Evolutionary conservation across 257 asterid species (phyloP).

Genomic region (Nicotiana sylvestris): DNA sequence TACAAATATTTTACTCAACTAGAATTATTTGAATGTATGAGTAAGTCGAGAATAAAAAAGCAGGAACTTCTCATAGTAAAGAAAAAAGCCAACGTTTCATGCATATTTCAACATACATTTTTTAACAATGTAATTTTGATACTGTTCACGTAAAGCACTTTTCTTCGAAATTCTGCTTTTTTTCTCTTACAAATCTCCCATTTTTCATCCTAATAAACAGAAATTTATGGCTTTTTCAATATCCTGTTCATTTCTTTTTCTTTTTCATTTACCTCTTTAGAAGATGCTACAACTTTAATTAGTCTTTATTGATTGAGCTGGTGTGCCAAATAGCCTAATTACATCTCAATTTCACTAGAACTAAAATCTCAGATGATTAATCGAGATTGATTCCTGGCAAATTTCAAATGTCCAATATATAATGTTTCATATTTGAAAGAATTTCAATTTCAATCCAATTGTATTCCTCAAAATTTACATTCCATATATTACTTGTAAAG

Average conservation of each 20-base stretch:
- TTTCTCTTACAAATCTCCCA: not conserved
- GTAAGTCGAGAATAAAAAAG: too few species aligned
- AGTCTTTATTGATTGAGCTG: not conserved
- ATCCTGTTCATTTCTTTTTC: not conserved
- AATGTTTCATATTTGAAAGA: not conserved
- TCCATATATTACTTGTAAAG: not conserved
- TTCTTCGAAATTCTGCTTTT: not conserved
- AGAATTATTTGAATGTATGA: too few species aligned
- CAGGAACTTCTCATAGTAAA: too few species aligned
- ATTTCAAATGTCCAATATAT: too few species aligned
- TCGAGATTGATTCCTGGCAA: too few species aligned
- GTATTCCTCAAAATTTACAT: not conserved
- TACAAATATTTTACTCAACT: not conserved
- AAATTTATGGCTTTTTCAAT: too few species aligned
- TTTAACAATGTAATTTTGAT: not conserved
- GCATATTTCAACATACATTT: too few species aligned
- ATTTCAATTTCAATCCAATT: not conserved
- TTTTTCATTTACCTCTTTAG: too few species aligned
- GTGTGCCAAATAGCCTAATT: not conserved
- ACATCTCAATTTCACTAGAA: not conserved
- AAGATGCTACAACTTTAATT: too few species aligned
- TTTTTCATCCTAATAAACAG: too few species aligned
- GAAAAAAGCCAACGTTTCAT: too few species aligned
- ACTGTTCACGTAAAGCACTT: not conserved
- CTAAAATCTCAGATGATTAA: too few species aligned